Conservation (phyloP, 768 basidiomycete genomes). For the Calocera viscosa region DNA sequence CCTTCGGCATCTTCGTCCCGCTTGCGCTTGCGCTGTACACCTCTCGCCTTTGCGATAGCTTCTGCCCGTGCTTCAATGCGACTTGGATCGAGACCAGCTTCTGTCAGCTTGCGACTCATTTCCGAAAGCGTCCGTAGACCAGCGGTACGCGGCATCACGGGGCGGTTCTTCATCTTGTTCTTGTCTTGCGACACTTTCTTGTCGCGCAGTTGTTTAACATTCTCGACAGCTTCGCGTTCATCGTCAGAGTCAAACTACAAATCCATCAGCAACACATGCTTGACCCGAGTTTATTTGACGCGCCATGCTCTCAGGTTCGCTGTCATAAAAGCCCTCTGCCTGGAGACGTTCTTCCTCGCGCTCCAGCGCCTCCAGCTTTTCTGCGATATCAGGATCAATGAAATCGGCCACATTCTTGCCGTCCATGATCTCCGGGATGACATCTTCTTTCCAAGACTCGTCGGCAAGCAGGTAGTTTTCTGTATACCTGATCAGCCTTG, state of each 20-base stretch:
- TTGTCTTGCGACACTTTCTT: constrained; percentile 70
- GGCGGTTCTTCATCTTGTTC: constrained; percentile 75
- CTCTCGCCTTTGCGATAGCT: constrained; percentile 59
- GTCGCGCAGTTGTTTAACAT: constrained; percentile 45
- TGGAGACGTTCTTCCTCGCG: constrained; percentile 91
- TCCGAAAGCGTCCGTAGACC: constrained; percentile 55
- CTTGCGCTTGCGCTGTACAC: constrained; percentile 54
- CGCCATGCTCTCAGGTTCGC: constrained; percentile 68
- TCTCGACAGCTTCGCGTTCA: constrained; percentile 60
- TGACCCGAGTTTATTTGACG: constrained; percentile 19
- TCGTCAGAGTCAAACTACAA: constrained; percentile 49
- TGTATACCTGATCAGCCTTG: constrained; percentile 26
- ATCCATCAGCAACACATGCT: background rate
- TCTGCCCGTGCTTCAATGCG: constrained; percentile 79
- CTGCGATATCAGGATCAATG: constrained; percentile 91
- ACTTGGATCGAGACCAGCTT: constrained; percentile 79
- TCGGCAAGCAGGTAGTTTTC: constrained; percentile 84
- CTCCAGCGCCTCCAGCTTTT: constrained; percentile 93
- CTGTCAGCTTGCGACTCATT: constrained; percentile 67
- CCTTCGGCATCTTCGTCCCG: constrained; percentile 41
- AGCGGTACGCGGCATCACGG: constrained; percentile 58
- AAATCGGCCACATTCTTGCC: constrained; percentile 99
- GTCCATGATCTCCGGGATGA: constrained; percentile 96
- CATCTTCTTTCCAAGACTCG: constrained; percentile 89
- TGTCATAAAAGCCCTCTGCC: constrained; percentile 89